Evolutionary conservation across 2,329 filamentous ascomycete genomes (phyloP).

Genomic region (Penicillium sp.): DNA sequence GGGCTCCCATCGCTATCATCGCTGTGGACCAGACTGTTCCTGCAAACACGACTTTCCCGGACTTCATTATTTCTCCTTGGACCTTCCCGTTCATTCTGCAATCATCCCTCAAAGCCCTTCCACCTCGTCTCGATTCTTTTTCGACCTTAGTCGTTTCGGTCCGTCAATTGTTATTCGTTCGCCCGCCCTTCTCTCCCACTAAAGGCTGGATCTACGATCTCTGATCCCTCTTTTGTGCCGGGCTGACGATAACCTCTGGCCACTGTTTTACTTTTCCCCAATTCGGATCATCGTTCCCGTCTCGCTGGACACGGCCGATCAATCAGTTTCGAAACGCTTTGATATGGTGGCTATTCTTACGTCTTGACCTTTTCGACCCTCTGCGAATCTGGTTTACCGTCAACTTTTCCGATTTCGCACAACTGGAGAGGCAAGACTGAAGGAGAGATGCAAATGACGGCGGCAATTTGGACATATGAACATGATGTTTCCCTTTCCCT

Average conservation of each 20-base stretch:
- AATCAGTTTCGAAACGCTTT: constrained; percentile 33
- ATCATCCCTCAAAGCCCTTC: constrained; percentile 36
- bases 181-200: constrained; percentile 12
- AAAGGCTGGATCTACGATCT: constrained; percentile 2
- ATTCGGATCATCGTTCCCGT: neutral
- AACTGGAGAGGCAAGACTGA: constrained; percentile 30
- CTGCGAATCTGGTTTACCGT: constrained; percentile 20
- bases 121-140: constrained; percentile 38
- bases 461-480: constrained; percentile 26
- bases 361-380: constrained; percentile 29
- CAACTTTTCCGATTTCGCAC: constrained; percentile 15
- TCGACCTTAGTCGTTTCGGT: constrained; percentile 37
- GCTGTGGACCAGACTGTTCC: constrained; percentile 30
- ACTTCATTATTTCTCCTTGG: constrained; percentile 36
- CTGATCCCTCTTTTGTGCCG: constrained; percentile 9
- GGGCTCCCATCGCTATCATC: constrained; percentile 29
- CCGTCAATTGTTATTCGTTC: constrained; percentile 26
- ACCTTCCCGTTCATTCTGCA: constrained; percentile 38
- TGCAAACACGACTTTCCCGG: constrained; percentile 33
- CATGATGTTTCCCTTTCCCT: constrained; percentile 11
- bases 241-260: constrained; percentile 15
- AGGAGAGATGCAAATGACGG: constrained; percentile 38
- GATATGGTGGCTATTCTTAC: constrained; percentile 38
- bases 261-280: constrained; percentile 17
- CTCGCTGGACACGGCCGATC: constrained; percentile 23